A percentile compares a stretch with the other conserved stretches of the same genome.
Evolutionary conservation across 495 filamentous ascomycete genomes (phyloP).

Genomic region (Aspergillus saccharolyticus): DNA sequence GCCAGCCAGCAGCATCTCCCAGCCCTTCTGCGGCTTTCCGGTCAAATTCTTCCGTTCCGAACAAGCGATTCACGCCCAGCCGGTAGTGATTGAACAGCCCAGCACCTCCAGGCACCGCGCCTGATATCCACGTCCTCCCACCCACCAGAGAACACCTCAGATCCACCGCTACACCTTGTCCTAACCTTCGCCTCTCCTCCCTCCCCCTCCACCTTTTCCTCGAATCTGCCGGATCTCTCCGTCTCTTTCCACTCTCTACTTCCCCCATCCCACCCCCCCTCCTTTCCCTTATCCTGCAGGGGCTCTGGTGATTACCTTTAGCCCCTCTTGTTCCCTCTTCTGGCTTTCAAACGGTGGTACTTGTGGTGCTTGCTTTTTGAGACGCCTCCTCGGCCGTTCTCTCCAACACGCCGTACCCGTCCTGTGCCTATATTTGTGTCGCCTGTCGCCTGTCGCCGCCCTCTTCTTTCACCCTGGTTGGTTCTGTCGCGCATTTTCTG

Average conservation of each 20-base stretch:
- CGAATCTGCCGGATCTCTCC: slow-evolving; percentile 26
- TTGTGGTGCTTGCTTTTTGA: slow-evolving; percentile 10
- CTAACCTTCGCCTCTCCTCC: slow-evolving; percentile 22
- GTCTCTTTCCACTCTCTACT: slow-evolving; percentile 13
- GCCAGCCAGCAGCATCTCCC: slow-evolving; percentile 34
- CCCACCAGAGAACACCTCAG: slow-evolving; percentile 19
- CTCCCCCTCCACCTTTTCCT: slow-evolving; percentile 30
- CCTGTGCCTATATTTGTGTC: slow-evolving; percentile 28
- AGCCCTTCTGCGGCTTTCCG: slow-evolving; percentile 32
- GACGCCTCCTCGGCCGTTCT: background rate
- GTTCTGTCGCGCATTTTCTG: slow-evolving; percentile 27
- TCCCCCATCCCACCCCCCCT: background rate
- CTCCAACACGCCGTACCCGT: slow-evolving; percentile 29
- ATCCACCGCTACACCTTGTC: slow-evolving; percentile 25
- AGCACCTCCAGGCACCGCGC: slow-evolving; percentile 25
- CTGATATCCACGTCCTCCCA: slow-evolving; percentile 24
- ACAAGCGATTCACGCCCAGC: slow-evolving; percentile 42
- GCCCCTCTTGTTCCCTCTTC: slow-evolving; percentile 11
- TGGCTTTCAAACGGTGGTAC: slow-evolving; percentile 12
- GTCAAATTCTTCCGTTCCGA: slow-evolving; percentile 40
- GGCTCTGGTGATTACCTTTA: slow-evolving; percentile 5
- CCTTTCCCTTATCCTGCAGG: slow-evolving; percentile 15
- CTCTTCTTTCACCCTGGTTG: slow-evolving; percentile 15
- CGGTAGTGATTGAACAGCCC: slow-evolving; percentile 24
- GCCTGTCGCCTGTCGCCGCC: slow-evolving; percentile 34